phyloP scores from a whole-genome alignment of 768 basidiomycete genomes.

The Erythrobasidium yunnanense region DNA sequence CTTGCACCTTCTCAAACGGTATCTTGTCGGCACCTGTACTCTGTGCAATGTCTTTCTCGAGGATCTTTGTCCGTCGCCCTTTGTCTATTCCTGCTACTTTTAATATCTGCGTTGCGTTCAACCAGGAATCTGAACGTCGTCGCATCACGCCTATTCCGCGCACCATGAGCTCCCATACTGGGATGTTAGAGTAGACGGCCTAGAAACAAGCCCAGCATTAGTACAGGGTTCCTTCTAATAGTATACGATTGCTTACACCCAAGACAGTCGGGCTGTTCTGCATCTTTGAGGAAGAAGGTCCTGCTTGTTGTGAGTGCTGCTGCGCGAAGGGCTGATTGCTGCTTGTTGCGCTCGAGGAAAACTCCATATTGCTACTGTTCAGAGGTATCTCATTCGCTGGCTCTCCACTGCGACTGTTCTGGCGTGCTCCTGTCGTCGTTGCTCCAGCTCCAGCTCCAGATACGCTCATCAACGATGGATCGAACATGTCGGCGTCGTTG shows the following conservation, averaged over 20 bases:
- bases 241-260: background rate
- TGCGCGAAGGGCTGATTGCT: no score
- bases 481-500: background rate
- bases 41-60: slow-evolving; percentile 76
- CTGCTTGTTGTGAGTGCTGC: background rate
- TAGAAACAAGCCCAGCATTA: no score
- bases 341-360: no score
- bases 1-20: slow-evolving; percentile 95
- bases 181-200: slow-evolving; percentile 32
- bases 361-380: no score
- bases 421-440: no score
- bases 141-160: slow-evolving; percentile 99
- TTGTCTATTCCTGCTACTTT: slow-evolving; percentile 98
- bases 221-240: no score
- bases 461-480: no score
- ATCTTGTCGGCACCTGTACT: slow-evolving; percentile 47
- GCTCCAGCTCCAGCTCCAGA: no score
- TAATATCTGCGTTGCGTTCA: slow-evolving; percentile 97
- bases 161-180: slow-evolving; percentile 87
- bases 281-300: no score
- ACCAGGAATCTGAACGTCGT: slow-evolving; percentile 79
- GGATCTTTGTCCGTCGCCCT: slow-evolving; percentile 84
- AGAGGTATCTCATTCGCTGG: no score
- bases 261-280: background rate
- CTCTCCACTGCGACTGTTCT: no score